Percentiles rank a stretch among this genome's conserved stretches.
Evolutionary conservation across 1,284 basidiomycete genomes (phyloP).

Genomic region (Austropuccinia psidii): DNA sequence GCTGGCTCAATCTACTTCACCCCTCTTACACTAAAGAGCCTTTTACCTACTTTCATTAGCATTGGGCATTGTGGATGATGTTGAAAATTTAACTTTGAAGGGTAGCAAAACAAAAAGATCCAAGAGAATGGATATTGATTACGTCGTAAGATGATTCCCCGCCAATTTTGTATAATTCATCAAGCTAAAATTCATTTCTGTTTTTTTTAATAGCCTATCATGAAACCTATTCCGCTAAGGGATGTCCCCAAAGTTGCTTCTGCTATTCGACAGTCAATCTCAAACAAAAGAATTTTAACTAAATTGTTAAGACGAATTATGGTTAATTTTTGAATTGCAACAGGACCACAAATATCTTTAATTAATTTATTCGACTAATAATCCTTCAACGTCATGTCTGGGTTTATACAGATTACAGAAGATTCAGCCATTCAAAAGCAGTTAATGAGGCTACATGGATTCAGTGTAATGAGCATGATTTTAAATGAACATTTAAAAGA

Average conservation of each 20-base stretch:
- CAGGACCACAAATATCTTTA: too few species aligned
- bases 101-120: conserved; percentile 84
- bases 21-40: neutral
- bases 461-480: conserved; percentile 82
- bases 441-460: conserved; percentile 86
- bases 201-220: conserved; percentile 48
- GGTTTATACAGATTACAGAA: conserved; percentile 64
- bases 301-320: conserved; percentile 80
- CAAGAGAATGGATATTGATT: conserved; percentile 89
- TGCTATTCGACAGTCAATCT: conserved; percentile 75
- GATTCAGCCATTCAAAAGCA: conserved; percentile 71
- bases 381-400: neutral
- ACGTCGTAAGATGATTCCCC: conserved; percentile 55
- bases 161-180: neutral
- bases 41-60: conserved; percentile 52
- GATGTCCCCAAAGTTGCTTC: conserved; percentile 87
- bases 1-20: neutral
- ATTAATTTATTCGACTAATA: conserved; percentile 13
- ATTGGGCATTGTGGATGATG: conserved; percentile 89
- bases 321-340: conserved; percentile 52
- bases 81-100: conserved; percentile 66
- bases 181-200: neutral
- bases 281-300: conserved; percentile 70
- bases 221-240: conserved; percentile 66
- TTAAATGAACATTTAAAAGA: conserved; percentile 71